Conservation (phyloP, 176 grass and related monocot species). For the maize (Zea mays) region DNA sequence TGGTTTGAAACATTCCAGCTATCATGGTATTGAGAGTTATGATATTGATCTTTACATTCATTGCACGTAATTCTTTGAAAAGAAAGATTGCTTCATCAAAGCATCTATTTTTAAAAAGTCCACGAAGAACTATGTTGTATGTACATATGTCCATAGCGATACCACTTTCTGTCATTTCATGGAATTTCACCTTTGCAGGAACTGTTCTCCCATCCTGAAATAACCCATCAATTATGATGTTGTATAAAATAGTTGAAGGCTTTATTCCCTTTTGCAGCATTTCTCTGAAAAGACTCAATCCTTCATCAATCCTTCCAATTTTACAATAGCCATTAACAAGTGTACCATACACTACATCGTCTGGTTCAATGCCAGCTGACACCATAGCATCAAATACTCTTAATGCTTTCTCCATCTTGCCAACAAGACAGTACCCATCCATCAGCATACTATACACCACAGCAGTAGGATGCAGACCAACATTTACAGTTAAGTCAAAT, state of each 20-base stretch:
- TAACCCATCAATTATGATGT: slow-evolving; percentile 7
- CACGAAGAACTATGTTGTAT: background rate
- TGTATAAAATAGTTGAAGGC: background rate
- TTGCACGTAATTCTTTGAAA: background rate
- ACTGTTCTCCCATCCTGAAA: background rate
- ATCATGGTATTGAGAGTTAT: slow-evolving; percentile 6
- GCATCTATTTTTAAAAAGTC: slow-evolving; percentile 28
- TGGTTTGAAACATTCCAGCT: background rate
- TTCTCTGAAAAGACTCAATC: background rate
- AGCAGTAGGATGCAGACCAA: slow-evolving; percentile 16
- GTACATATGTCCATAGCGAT: fast-evolving
- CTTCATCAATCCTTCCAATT: slow-evolving; percentile 4
- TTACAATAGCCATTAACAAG: slow-evolving; percentile 23
- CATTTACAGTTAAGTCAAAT: slow-evolving; percentile 22
- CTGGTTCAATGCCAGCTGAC: background rate
- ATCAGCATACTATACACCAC: background rate
- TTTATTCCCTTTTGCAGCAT: background rate
- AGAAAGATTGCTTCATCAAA: slow-evolving; percentile 1
- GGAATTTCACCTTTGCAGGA: background rate
- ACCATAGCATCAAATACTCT: background rate
- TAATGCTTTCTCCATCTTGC: background rate
- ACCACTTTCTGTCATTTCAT: slow-evolving; percentile 25
- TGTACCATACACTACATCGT: background rate
- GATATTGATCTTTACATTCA: slow-evolving; percentile 11
- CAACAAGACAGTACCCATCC: slow-evolving; percentile 21